Conservation (phyloP, 2,329 filamentous ascomycete genomes). For the Cladophialophora psammophila region DNA sequence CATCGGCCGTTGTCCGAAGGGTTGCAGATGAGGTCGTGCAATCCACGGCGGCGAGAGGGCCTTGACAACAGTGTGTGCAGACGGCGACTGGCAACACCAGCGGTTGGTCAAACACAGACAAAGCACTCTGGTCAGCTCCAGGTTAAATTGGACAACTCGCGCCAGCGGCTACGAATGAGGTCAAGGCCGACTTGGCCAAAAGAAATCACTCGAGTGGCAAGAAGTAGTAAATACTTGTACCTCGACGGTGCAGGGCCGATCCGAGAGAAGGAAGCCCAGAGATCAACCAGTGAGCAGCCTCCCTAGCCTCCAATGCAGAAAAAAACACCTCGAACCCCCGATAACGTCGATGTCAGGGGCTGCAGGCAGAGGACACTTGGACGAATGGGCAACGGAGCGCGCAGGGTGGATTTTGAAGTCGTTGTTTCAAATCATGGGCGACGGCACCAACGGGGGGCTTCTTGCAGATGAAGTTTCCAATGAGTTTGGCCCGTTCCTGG, state of each 20-base stretch:
- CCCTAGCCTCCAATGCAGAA: too few relatives aligned
- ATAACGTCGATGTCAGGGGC: conserved; percentile 24
- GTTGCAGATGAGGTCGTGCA: conserved; percentile 18
- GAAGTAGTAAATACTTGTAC: too few relatives aligned
- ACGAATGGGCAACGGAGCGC: conserved; percentile 26
- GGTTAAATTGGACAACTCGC: conserved; percentile 29
- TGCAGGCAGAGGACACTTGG: conserved; percentile 7
- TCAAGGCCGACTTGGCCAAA: conserved; percentile 9
- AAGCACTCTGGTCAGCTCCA: conserved; percentile 16
- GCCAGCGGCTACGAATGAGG: conserved; percentile 26
- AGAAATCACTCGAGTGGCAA: conserved; percentile 2
- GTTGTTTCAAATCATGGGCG: conserved; percentile 13
- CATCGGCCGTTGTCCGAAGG: conserved; percentile 7
- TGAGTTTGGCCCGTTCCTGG: conserved; percentile 33
- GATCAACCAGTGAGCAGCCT: conserved; percentile 17
- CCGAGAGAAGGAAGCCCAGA: conserved; percentile 17
- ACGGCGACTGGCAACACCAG: conserved; percentile 24
- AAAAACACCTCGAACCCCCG: too few relatives aligned
- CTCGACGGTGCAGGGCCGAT: conserved; percentile 19
- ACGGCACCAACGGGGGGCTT: conserved; percentile 7
- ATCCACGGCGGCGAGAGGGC: conserved; percentile 12
- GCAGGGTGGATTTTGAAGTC: conserved; percentile 20
- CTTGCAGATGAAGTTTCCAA: conserved; percentile 31
- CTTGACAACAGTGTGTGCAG: background rate
- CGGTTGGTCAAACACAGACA: conserved; percentile 28